Evolutionary conservation across 441 rosid genomes (phyloP).

Genomic region (Cnidoscolus chayamansa): DNA sequence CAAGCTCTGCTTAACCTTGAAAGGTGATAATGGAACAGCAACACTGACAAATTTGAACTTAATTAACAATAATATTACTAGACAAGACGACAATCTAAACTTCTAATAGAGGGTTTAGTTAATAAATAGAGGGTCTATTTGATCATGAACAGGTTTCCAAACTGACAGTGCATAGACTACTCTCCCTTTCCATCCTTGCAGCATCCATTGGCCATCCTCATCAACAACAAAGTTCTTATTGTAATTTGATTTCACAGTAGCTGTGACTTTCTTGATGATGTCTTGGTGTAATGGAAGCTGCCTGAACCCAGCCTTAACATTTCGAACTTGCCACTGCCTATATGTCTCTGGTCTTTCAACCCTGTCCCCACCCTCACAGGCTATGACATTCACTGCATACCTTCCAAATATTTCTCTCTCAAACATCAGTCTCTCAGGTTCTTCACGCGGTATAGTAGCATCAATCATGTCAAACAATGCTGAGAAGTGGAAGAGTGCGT

Average conservation of each 20-base stretch:
- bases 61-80: too few species aligned
- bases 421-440: conserved; percentile 40
- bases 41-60: neutral
- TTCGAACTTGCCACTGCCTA: conserved; percentile 74
- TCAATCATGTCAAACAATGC: conserved; percentile 43
- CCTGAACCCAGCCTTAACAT: conserved; percentile 61
- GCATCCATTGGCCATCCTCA: conserved; percentile 70
- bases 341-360: conserved; percentile 75
- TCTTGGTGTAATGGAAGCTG: conserved; percentile 47
- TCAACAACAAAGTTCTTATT: conserved; percentile 47
- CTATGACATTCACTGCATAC: conserved; percentile 44
- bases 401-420: conserved; percentile 41
- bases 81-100: neutral
- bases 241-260: conserved; percentile 29
- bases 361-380: conserved; percentile 52
- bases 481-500: conserved; percentile 50
- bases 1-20: neutral
- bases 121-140: neutral
- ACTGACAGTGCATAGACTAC: conserved; percentile 59
- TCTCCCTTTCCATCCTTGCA: conserved; percentile 91
- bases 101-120: neutral
- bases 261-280: conserved; percentile 41
- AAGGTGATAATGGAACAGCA: neutral
- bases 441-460: conserved; percentile 28
- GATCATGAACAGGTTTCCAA: conserved; percentile 43